Percentiles rank a stretch among this genome's conserved stretches.
phyloP scores from a whole-genome alignment of 2,329 filamentous ascomycete species.

The Ceratocystis destructans region DNA sequence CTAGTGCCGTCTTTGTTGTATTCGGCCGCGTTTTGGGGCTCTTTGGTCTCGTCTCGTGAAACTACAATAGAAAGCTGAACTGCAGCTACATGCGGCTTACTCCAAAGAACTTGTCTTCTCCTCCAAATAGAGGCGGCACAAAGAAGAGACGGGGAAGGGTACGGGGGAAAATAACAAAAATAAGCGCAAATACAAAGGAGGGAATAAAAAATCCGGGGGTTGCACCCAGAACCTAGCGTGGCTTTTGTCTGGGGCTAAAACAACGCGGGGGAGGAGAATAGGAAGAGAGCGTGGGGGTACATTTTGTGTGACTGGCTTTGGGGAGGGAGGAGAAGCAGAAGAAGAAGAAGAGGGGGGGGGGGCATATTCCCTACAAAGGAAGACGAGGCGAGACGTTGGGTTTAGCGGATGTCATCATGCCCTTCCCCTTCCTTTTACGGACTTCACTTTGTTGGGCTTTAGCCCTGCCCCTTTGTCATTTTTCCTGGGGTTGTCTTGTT shows the following conservation, averaged over 20 bases:
- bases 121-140: not conserved
- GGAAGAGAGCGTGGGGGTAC: constrained; percentile 33
- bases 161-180: not conserved
- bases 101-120: no score
- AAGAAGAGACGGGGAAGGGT: not conserved
- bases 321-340: not conserved
- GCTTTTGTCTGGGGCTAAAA: constrained; percentile 24
- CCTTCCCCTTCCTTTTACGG: not conserved
- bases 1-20: no score
- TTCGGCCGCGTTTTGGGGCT: not conserved
- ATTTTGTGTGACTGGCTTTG: constrained; percentile 22
- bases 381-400: not conserved
- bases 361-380: not conserved
- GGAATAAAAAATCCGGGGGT: not conserved
- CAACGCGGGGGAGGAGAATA: constrained; percentile 32
- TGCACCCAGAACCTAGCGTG: not conserved
- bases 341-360: not conserved
- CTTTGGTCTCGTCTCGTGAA: not conserved
- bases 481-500: no score
- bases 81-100: no score
- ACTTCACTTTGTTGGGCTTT: not conserved
- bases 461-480: no score
- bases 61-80: no score
- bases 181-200: not conserved
- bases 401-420: not conserved